Conservation (phyloP, 768 basidiomycete genomes). For the Sarcodon sp. region DNA sequence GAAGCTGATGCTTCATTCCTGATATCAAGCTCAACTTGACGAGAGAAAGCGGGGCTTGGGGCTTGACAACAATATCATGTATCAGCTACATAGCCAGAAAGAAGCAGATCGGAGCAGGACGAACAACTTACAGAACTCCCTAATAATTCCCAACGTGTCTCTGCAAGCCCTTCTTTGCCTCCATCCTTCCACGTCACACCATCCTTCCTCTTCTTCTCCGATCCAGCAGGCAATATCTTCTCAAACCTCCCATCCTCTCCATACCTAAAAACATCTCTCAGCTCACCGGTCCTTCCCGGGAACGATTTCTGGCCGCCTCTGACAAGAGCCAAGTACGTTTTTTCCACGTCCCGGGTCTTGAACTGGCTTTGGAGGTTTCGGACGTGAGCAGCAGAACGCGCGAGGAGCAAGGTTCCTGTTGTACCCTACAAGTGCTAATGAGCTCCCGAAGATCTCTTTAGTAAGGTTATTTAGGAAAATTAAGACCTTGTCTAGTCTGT, state of each 20-base stretch:
- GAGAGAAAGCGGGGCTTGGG: conserved; percentile 36
- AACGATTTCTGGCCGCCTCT: conserved; percentile 38
- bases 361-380: conserved; percentile 47
- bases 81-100: not conserved
- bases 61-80: conserved; percentile 11
- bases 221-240: conserved; percentile 9
- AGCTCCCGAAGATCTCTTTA: not conserved
- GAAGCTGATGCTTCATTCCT: conserved; percentile 55
- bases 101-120: too few relatives aligned
- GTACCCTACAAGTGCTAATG: conserved; percentile 28
- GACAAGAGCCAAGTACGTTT: conserved; percentile 55
- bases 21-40: conserved; percentile 43
- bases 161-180: conserved; percentile 9
- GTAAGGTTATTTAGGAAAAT: not conserved
- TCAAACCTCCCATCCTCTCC: conserved; percentile 32
- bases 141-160: conserved; percentile 47
- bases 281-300: conserved; percentile 17
- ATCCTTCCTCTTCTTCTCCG: not conserved
- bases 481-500: conserved; percentile 56
- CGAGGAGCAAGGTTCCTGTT: conserved; percentile 50
- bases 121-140: conserved; percentile 38
- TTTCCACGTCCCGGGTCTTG: conserved; percentile 28
- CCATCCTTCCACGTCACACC: conserved; percentile 13
- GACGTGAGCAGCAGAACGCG: conserved; percentile 27
- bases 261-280: conserved; percentile 27